phyloP scores from a whole-genome alignment of 1,284 basidiomycete genomes.

The Caloboletus inedulis region DNA sequence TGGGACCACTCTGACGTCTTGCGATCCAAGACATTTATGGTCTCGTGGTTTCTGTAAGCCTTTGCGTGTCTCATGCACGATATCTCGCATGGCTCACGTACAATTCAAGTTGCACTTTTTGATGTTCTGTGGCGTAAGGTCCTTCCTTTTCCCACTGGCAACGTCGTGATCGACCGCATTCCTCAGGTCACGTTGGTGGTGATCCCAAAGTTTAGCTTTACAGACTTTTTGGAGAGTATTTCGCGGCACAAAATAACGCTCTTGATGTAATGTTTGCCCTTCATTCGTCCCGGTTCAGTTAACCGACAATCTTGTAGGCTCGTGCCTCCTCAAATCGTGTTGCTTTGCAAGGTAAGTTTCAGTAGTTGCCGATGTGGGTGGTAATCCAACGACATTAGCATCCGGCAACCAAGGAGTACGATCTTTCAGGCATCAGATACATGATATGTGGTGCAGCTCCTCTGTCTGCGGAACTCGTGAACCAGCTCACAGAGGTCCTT shows the following conservation, averaged over 20 bases:
- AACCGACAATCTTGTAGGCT: slow-evolving; percentile 39
- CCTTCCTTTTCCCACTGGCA: not conserved
- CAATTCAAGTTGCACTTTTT: slow-evolving; percentile 49
- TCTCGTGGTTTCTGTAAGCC: slow-evolving; percentile 54
- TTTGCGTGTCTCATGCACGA: not conserved
- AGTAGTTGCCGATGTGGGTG: not conserved
- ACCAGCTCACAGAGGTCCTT: slow-evolving; percentile 51
- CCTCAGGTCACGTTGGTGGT: slow-evolving; percentile 62
- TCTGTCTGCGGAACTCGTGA: slow-evolving; percentile 61
- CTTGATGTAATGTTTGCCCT: slow-evolving; percentile 45
- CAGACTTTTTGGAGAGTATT: slow-evolving; percentile 66
- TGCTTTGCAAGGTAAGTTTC: slow-evolving; percentile 61
- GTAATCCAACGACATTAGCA: slow-evolving; percentile 41
- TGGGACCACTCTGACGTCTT: slow-evolving; percentile 14
- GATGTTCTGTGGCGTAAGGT: slow-evolving; percentile 51
- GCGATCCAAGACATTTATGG: slow-evolving; percentile 65
- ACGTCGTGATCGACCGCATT: not conserved
- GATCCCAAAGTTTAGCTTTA: slow-evolving; percentile 68
- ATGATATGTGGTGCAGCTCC: slow-evolving; percentile 74
- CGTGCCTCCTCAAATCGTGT: slow-evolving; percentile 68
- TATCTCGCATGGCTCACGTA: slow-evolving; percentile 10
- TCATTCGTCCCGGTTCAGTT: not conserved
- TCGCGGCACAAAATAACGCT: slow-evolving; percentile 64
- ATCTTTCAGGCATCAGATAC: slow-evolving; percentile 58
- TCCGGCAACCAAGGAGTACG: slow-evolving; percentile 62